Base-by-base conservation (phyloP, 495 filamentous ascomycete species). In the Tuber calosporum region DNA sequence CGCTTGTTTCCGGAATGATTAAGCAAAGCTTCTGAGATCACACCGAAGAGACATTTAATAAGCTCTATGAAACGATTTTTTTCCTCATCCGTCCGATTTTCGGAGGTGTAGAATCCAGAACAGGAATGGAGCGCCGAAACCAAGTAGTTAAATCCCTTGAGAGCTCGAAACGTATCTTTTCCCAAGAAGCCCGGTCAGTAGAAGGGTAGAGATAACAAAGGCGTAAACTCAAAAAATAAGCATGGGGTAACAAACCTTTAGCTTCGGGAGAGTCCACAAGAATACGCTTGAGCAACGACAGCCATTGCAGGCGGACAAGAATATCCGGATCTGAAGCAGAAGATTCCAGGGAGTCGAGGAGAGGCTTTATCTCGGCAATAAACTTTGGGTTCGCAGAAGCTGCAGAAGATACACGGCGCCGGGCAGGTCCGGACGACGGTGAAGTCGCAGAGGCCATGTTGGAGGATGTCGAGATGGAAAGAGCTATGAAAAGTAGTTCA, bases 1-100 rank as follows among this genome's bases (percentile, higher is more conserved):
- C 90, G 88, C 74, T 89, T 86, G 83, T 98, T 99, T 19, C 93
- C 94, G 73, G 89, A 86, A 83, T 98, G 93, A 26, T 89, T 88
- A 67, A 89, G 88, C 79, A 97, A 87, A 38, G 89, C 89, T 69
- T 93, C 90, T 1, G 91, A 89, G 58, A 98, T 81, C 20, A 93
- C 87, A 71, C 87, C 86, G 58, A 98, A 85, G 17, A 88, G 83
- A 70, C 87, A 87, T 82, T 92, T 90, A 58, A 92, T 83, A 37
- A 97, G 83, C 38, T 89, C 86, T 79, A 95, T 87, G 69, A 92
- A 85, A 66, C 84, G 84, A 66, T 85, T 85, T 70, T 87, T 87
- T 74, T 92, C 89, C 34, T 87, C 83, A 41, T 85, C 82, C n/a
- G 85, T 87, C 43, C 88, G 83, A 39, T 86, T 86, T n/a, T 83